These are phyloP conservation scores for Trypanosoma grayi DNA, from an alignment of 208 protist species.

Conservation along the genomic window DNA sequence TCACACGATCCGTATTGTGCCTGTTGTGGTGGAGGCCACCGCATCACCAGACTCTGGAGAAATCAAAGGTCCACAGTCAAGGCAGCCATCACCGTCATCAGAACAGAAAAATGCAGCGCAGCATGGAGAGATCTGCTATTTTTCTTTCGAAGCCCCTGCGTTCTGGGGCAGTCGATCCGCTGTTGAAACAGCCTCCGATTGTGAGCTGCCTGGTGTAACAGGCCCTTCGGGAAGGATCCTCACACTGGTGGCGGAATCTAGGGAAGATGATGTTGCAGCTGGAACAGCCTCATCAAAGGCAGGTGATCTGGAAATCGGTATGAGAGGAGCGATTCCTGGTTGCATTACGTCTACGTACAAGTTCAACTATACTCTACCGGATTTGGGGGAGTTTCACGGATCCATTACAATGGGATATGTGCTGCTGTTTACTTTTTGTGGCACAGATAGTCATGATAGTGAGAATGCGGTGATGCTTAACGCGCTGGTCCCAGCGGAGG, in stretches of 20 bases:
- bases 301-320: neutral
- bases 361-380: constrained; percentile 33
- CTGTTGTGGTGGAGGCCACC: constrained; percentile 25
- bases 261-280: neutral
- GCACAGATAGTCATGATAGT: neutral
- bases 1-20: constrained; percentile 34
- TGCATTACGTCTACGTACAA: constrained; percentile 28
- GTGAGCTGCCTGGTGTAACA: neutral
- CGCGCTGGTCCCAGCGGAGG: constrained; percentile 5
- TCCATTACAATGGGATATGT: constrained; percentile 25
- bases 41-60: neutral
- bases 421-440: constrained; percentile 17
- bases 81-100: neutral
- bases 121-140: constrained; percentile 15
- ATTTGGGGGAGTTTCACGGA: constrained; percentile 9
- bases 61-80: neutral
- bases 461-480: constrained; percentile 19
- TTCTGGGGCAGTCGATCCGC: constrained; percentile 30
- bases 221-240: constrained; percentile 5
- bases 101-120: too few species aligned
- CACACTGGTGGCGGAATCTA: neutral
- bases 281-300: neutral
- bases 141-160: constrained; percentile 26
- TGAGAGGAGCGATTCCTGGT: constrained; percentile 3
- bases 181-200: neutral